Percentiles rank a stretch among this genome's conserved stretches.
These are phyloP conservation scores for Plasmodium sp. DNA, from an alignment of 169 alveolate species.

Conservation along the genomic window DNA sequence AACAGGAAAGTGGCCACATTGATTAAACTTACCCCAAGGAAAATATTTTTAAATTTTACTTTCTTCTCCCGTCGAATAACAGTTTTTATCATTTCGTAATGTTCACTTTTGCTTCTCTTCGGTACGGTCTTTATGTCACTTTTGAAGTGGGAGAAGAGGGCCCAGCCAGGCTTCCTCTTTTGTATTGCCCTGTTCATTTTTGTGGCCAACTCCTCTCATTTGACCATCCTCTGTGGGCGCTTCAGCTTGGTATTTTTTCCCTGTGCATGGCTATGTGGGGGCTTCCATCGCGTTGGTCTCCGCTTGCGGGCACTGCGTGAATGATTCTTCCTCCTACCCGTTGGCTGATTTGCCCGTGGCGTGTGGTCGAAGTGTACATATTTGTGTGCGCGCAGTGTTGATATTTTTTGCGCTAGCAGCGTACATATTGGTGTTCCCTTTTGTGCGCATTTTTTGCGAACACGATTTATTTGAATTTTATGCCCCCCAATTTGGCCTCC, in stretches of 20 bases:
- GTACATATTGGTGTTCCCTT: background rate
- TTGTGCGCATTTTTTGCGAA: background rate
- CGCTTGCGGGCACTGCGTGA: background rate
- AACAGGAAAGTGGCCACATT: constrained; percentile 25
- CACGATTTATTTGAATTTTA: background rate
- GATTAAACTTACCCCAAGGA: constrained; percentile 24
- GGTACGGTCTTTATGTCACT: constrained; percentile 2
- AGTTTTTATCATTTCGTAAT: constrained; percentile 29
- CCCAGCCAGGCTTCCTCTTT: background rate
- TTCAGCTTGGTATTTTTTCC: background rate
- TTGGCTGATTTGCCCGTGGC: background rate
- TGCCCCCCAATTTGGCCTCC: background rate
- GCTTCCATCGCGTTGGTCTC: background rate
- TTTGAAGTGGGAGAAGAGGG: background rate
- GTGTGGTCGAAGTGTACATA: background rate
- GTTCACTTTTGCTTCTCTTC: background rate
- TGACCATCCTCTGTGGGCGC: background rate
- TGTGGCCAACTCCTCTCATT: background rate
- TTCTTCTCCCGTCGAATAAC: constrained; percentile 9
- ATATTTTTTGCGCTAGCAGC: background rate
- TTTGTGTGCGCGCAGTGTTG: background rate
- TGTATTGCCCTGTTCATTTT: constrained; percentile 4
- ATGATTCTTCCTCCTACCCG: background rate
- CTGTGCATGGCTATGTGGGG: background rate
- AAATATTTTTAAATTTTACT: constrained; percentile 40